phyloP scores from a whole-genome alignment of 805 yeast species.

The Metschnikowia corniflorae region DNA sequence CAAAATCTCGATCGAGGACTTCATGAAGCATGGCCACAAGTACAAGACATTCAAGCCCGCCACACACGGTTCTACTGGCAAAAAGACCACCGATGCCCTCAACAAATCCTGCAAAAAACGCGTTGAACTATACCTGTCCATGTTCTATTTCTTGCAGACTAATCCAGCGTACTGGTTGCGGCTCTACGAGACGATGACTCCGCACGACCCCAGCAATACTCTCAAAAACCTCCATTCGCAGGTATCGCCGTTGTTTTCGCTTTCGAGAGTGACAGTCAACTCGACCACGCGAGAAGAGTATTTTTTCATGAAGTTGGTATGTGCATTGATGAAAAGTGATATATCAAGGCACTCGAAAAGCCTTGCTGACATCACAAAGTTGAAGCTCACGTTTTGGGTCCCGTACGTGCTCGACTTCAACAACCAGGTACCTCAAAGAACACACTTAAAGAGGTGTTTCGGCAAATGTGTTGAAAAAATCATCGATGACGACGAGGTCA shows the following conservation, averaged over 20 bases:
- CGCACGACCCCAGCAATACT: slow-evolving; percentile 11
- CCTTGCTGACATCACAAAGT: slow-evolving; percentile 39
- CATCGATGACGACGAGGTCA: slow-evolving; percentile 47
- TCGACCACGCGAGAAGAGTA: slow-evolving; percentile 64
- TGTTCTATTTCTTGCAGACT: slow-evolving; percentile 81
- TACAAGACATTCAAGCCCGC: slow-evolving; percentile 24
- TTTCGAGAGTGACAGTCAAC: slow-evolving; percentile 26
- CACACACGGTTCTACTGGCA: slow-evolving; percentile 13
- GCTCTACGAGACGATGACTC: slow-evolving; percentile 39
- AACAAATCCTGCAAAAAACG: slow-evolving; percentile 46
- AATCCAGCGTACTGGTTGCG: slow-evolving; percentile 69
- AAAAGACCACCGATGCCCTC: slow-evolving; percentile 28
- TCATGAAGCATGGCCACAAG: slow-evolving; percentile 44
- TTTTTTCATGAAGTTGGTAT: slow-evolving; percentile 57
- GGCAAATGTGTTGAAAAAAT: slow-evolving; percentile 38
- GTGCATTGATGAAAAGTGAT: slow-evolving; percentile 42
- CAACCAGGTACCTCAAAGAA: slow-evolving; percentile 48
- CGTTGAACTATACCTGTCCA: slow-evolving; percentile 66
- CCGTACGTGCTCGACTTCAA: slow-evolving; percentile 41
- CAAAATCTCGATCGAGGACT: slow-evolving; percentile 73
- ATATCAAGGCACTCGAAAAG: slow-evolving; percentile 27
- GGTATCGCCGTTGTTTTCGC: slow-evolving; percentile 29
- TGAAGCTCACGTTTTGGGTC: slow-evolving; percentile 42
- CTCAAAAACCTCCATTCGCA: slow-evolving; percentile 23
- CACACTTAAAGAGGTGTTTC: slow-evolving; percentile 37